phyloP scores from a whole-genome alignment of 345 rosid species.

The Euclidium syriacum region DNA sequence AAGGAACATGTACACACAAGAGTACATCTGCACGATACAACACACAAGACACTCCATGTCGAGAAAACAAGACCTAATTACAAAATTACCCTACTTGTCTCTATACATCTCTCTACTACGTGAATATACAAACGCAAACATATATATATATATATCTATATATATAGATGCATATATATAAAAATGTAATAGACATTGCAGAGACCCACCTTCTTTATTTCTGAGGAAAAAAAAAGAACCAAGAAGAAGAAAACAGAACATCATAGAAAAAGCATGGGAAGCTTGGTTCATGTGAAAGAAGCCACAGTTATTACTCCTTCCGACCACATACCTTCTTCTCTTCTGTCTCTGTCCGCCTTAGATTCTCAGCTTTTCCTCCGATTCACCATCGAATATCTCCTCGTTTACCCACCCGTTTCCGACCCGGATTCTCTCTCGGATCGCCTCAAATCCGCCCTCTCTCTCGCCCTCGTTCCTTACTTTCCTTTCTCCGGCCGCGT shows the following conservation, averaged over 20 bases:
- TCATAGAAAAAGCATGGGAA: constrained; percentile 35
- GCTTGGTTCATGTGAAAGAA: constrained; percentile 45
- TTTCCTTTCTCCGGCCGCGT: constrained; percentile 88
- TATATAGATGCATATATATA: not conserved
- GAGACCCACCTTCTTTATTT: constrained; percentile 17
- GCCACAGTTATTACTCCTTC: constrained; percentile 51
- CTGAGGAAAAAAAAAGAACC: not conserved
- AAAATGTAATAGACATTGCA: constrained; percentile 11
- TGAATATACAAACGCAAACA: constrained; percentile 9
- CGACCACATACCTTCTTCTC: constrained; percentile 53
- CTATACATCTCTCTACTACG: not conserved
- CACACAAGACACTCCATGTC: constrained; percentile 18
- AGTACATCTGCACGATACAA: constrained; percentile 20
- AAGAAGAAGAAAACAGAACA: constrained; percentile 3
- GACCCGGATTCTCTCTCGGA: constrained; percentile 30
- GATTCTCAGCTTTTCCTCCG: constrained; percentile 92
- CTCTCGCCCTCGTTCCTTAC: constrained; percentile 54
- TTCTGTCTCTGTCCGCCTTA: constrained; percentile 68
- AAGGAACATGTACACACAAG: constrained; percentile 20
- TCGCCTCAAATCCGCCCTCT: constrained; percentile 56
- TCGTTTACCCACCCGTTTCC: constrained; percentile 43
- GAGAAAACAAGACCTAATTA: not conserved
- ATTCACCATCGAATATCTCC: constrained; percentile 73
- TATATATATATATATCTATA: not conserved
- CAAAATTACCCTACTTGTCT: constrained; percentile 13